These are phyloP conservation scores for Chlorophyllum brunneum DNA, from an alignment of 768 basidiomycete species.

Conservation along the genomic window DNA sequence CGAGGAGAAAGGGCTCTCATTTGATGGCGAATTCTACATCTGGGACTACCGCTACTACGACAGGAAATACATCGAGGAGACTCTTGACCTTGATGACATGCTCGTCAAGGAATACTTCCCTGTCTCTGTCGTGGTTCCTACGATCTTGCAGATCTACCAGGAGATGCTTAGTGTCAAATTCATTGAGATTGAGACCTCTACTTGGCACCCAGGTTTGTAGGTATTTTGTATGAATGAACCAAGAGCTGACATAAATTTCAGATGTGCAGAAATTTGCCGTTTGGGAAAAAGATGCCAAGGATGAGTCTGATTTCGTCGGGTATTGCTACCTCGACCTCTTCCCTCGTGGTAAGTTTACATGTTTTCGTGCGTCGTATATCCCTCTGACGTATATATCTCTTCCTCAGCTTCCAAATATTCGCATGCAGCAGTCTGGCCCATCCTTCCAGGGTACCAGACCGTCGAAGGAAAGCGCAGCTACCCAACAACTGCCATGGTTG, in stretches of 20 bases:
- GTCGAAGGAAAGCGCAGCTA: constrained; percentile 59
- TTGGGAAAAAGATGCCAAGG: constrained; percentile 76
- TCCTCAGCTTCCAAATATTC: constrained; percentile 68
- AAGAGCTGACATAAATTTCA: constrained; percentile 18
- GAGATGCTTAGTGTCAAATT: constrained; percentile 76
- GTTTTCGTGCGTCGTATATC: neutral
- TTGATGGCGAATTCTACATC: constrained; percentile 71
- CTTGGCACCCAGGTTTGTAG: constrained; percentile 75
- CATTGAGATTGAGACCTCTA: constrained; percentile 54
- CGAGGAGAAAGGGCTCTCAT: constrained; percentile 50
- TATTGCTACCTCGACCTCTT: constrained; percentile 88
- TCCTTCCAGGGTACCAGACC: constrained; percentile 62
- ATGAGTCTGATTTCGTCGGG: constrained; percentile 71
- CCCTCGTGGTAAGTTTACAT: constrained; percentile 56
- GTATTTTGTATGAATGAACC: neutral
- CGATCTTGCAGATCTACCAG: constrained; percentile 82
- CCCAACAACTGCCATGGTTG: constrained; percentile 83
- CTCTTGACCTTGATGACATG: constrained; percentile 68
- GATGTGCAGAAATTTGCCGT: constrained; percentile 85
- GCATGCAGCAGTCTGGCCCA: constrained; percentile 83
- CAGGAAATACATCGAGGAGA: constrained; percentile 61
- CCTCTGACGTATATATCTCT: neutral
- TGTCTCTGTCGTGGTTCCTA: constrained; percentile 75
- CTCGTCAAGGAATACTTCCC: constrained; percentile 90
- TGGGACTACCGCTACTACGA: constrained; percentile 86